These are phyloP conservation scores for Maudiozyma barnettii DNA, from an alignment of 805 yeast genomes.

Conservation along the genomic window DNA sequence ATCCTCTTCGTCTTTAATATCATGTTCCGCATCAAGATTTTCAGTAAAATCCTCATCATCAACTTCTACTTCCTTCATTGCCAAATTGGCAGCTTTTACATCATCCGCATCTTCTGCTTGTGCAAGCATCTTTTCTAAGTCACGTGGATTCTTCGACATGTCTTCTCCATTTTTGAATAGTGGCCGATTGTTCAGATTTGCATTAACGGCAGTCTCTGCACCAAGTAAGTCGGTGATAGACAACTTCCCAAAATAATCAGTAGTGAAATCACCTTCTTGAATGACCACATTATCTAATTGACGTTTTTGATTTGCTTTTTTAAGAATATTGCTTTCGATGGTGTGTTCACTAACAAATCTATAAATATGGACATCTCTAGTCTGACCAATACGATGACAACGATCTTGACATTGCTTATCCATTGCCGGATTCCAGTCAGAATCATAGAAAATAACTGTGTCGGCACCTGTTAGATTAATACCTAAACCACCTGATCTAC, in stretches of 20 bases:
- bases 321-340: slow-evolving; percentile 87
- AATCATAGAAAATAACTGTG: slow-evolving; percentile 94
- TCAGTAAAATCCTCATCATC: slow-evolving; percentile 83
- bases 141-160: slow-evolving; percentile 29
- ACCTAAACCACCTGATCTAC: slow-evolving; percentile 97
- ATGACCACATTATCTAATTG: slow-evolving; percentile 90
- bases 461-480: slow-evolving; percentile 97
- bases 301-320: slow-evolving; percentile 89
- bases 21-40: slow-evolving; percentile 5
- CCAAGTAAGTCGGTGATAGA: slow-evolving; percentile 82
- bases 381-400: slow-evolving; percentile 97
- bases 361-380: slow-evolving; percentile 94
- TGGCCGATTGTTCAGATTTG: slow-evolving; percentile 33
- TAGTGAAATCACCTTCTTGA: slow-evolving; percentile 96
- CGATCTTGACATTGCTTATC: slow-evolving; percentile 98
- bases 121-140: slow-evolving; percentile 58
- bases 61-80: slow-evolving; percentile 65
- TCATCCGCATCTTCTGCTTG: slow-evolving; percentile 94
- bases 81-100: slow-evolving; percentile 79
- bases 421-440: slow-evolving; percentile 99
- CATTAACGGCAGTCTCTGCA: slow-evolving; percentile 28
- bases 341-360: slow-evolving; percentile 93
- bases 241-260: slow-evolving; percentile 84
- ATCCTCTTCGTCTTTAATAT: slow-evolving; percentile 13
- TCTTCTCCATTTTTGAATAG: slow-evolving; percentile 26